Percentiles rank a stretch among this genome's conserved stretches.
These are phyloP conservation scores for Flaveria robusta DNA, from an alignment of 129 eudicot genomes.

Conservation along the genomic window DNA sequence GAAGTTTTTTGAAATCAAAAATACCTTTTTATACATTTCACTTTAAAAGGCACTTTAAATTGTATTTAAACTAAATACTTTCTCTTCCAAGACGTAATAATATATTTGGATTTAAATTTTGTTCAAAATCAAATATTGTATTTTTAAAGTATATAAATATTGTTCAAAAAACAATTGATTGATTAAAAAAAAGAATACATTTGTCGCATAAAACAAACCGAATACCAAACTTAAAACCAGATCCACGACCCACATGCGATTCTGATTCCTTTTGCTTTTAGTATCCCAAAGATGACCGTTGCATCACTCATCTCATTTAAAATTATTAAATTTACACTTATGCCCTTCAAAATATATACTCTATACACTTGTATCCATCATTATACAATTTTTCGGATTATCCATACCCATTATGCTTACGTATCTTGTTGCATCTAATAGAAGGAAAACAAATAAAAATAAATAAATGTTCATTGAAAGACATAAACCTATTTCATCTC, in stretches of 20 bases:
- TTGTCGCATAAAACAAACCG: conserved; percentile 25
- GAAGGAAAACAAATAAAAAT: no score
- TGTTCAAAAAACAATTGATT: background rate
- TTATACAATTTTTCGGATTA: background rate
- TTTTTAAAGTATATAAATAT: background rate
- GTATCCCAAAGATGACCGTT: conserved; percentile 41
- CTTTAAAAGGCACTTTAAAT: conserved; percentile 6
- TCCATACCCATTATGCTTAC: background rate
- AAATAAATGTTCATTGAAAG: background rate
- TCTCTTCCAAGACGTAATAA: background rate
- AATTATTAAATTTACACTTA: conserved; percentile 20
- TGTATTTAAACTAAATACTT: background rate
- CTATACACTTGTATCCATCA: background rate
- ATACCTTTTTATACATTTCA: background rate
- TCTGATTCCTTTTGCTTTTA: conserved; percentile 41
- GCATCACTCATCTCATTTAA: conserved; percentile 17
- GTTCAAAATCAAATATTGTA: background rate
- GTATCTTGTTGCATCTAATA: background rate
- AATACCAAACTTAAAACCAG: conserved; percentile 27
- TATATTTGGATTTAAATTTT: background rate
- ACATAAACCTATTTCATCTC: background rate
- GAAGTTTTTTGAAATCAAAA: conserved; percentile 4
- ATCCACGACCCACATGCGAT: conserved; percentile 49
- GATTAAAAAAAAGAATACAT: conserved; percentile 24
- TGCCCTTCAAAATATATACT: conserved; percentile 1